Base-by-base conservation (phyloP, 306 rosid genomes). In the Medicago ruthenica region DNA sequence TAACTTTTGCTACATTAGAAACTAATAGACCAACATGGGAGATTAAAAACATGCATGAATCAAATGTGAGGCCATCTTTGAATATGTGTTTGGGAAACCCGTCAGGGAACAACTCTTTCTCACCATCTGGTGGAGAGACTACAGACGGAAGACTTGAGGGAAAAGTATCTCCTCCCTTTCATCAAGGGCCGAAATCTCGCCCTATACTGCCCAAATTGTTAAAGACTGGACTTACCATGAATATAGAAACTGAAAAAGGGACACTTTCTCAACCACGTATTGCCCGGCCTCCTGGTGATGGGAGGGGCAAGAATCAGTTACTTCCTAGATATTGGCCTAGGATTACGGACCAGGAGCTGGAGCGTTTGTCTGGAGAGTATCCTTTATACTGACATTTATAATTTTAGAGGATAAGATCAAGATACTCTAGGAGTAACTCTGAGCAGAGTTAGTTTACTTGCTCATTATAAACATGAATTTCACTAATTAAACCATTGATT, bases 271-370 rank as follows among this genome's bases (percentile, higher is more conserved):
- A 86, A 48, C 80, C 87, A 61, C 92, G 97, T 37, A 79, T 90
- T 72, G 99, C 97, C 36, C 90, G 97, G 70, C 99, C 97, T 50
- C 97, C 97, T 37, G 92, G 91, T 61, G 99, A 92, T 22, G 99
- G 99, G 17, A 89, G 92, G 50, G 99, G 97, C 21, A 95, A 89
- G 83, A 95, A 81, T 76, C 99, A 95, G 75, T 83, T 95, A 68
- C 99, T 95, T 90, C 97, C 99, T 15, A 90, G 99, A 79, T 95
- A 95, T 80, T 95, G 99, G 97, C 99, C 99, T 1, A 88, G 99
- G 87, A 92, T 92, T 70, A 92, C 99, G 16, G 99, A 95, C 67
- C 92, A 88, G 81, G 99, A 95, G 82, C 85, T 95, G 80, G 91
- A 95, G 91, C 85, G 92, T 67, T 64, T 95, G 84, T 79, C 99